A percentile compares a stretch with the other conserved stretches of the same genome.
Conservation (phyloP, 371 early-diverging fungal species). For the Haplosporangium sp. region DNA sequence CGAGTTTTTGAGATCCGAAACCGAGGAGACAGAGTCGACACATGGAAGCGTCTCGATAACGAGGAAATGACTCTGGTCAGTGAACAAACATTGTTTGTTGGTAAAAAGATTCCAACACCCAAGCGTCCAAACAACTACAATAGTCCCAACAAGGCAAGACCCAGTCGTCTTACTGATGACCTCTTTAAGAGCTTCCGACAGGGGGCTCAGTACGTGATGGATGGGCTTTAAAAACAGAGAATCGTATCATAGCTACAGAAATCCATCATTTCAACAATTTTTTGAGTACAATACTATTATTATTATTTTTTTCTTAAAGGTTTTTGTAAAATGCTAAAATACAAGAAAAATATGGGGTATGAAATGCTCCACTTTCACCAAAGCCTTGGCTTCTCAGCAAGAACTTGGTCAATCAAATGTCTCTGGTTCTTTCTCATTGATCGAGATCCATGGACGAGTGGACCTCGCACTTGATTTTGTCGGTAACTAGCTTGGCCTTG, state of each 20-base stretch:
- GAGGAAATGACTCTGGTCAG: conserved; percentile 56
- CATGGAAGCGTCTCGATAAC: conserved; percentile 65
- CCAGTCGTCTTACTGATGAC: conserved; percentile 10
- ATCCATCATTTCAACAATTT: no score
- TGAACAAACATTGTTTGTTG: conserved; percentile 60
- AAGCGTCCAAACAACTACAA: neutral
- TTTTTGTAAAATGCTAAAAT: neutral
- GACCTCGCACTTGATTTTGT: conserved; percentile 9
- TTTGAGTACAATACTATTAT: neutral
- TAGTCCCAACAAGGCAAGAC: neutral
- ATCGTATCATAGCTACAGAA: no score
- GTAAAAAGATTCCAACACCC: conserved; percentile 21
- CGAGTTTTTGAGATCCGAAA: conserved; percentile 59
- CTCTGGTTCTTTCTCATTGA: conserved; percentile 51
- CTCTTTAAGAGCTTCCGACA: conserved; percentile 18
- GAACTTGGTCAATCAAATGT: conserved; percentile 39
- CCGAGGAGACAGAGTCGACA: conserved; percentile 56
- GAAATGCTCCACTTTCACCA: neutral
- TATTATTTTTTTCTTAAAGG: neutral
- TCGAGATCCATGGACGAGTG: conserved; percentile 10
- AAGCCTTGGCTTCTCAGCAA: conserved; percentile 24
- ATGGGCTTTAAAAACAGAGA: no score
- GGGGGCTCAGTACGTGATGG: conserved; percentile 10
- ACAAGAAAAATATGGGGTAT: neutral
- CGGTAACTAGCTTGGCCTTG: conserved; percentile 5